Conservation (phyloP, 2,329 filamentous ascomycete species). For the Venturia pyrina region DNA sequence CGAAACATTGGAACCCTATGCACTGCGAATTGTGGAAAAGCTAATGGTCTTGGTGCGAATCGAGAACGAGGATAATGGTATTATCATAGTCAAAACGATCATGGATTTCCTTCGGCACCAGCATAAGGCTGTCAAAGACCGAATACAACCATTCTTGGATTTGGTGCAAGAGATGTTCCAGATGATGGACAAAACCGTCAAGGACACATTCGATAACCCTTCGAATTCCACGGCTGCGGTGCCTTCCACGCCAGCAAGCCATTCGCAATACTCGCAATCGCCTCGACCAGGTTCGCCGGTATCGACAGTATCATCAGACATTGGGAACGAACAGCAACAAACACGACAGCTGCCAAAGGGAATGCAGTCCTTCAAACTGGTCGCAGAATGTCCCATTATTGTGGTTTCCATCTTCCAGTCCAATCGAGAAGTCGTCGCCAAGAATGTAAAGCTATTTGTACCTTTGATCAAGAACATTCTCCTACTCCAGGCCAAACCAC, state of each 20-base stretch:
- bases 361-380: constrained; percentile 98
- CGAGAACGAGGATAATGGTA: constrained; percentile 97
- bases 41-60: constrained; percentile 78
- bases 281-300: constrained; percentile 85
- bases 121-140: constrained; percentile 66
- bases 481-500: constrained; percentile 79
- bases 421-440: constrained; percentile 66
- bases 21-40: constrained; percentile 78
- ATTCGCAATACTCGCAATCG: constrained; percentile 65
- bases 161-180: constrained; percentile 95
- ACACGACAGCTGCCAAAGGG: constrained; percentile 75
- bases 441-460: constrained; percentile 86
- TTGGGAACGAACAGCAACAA: constrained; percentile 74
- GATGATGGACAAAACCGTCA: constrained; percentile 88
- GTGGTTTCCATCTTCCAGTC: constrained; percentile 97
- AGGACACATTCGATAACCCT: constrained; percentile 76
- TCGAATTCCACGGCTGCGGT: constrained; percentile 30
- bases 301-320: constrained; percentile 58
- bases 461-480: constrained; percentile 88
- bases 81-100: constrained; percentile 95
- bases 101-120: constrained; percentile 96
- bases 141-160: constrained; percentile 80
- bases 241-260: constrained; percentile 52
- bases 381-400: constrained; percentile 96
- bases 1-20: constrained; percentile 80